These are phyloP conservation scores for Suillus paluster DNA, from an alignment of 768 basidiomycete genomes.

Conservation along the genomic window DNA sequence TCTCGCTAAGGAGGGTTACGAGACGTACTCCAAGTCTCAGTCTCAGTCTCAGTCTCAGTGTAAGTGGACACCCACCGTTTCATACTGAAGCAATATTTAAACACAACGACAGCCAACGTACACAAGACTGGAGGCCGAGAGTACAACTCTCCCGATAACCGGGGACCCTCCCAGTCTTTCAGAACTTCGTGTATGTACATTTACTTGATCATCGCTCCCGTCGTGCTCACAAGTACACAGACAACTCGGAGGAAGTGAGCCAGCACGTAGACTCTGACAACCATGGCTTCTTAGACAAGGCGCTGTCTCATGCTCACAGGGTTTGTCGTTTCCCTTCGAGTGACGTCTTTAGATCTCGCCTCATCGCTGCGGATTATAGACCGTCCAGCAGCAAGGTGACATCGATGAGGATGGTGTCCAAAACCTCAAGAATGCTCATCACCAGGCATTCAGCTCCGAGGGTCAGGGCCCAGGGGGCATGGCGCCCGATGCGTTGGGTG, in stretches of 20 bases:
- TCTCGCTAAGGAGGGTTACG: slow-evolving; percentile 69
- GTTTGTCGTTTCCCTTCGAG: slow-evolving; percentile 34
- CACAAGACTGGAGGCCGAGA: slow-evolving; percentile 67
- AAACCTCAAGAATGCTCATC: slow-evolving; percentile 49
- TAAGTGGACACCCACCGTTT: slow-evolving; percentile 4
- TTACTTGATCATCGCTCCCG: slow-evolving; percentile 3
- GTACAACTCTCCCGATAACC: slow-evolving; percentile 60
- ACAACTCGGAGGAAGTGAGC: slow-evolving; percentile 66
- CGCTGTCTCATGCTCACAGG: slow-evolving; percentile 54
- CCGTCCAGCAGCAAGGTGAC: slow-evolving; percentile 50
- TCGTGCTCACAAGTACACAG: slow-evolving; percentile 40
- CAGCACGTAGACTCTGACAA: slow-evolving; percentile 49
- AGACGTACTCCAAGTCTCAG: slow-evolving; percentile 47
- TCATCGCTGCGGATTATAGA: slow-evolving; percentile 2
- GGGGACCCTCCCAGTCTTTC: slow-evolving; percentile 19
- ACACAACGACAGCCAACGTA: slow-evolving; percentile 41
- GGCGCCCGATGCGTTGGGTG: slow-evolving; percentile 66
- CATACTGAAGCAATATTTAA: slow-evolving; percentile 17
- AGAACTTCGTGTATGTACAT: slow-evolving; percentile 29
- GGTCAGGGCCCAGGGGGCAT: slow-evolving; percentile 50
- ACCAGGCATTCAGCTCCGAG: slow-evolving; percentile 54
- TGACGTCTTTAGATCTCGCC: background rate
- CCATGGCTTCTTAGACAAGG: slow-evolving; percentile 51
- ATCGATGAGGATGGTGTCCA: slow-evolving; percentile 70
- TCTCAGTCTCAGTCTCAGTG: slow-evolving; percentile 18